These are phyloP conservation scores for Solanum lignicaule DNA, from an alignment of 257 asterid genomes.

Conservation along the genomic window DNA sequence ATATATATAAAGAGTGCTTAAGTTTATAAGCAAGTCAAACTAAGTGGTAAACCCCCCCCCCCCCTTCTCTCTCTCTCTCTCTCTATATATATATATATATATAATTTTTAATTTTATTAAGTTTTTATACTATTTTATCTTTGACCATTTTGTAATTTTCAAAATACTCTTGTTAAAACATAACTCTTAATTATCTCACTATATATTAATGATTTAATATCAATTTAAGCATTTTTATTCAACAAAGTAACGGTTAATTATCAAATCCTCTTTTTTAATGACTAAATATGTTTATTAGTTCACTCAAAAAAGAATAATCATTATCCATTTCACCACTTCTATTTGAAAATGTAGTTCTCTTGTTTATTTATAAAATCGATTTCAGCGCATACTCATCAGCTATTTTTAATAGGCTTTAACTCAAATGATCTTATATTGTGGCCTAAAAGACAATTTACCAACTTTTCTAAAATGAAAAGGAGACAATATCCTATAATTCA, in stretches of 20 bases:
- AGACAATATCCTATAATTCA: background rate
- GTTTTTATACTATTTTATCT: too few species aligned
- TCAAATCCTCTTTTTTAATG: background rate
- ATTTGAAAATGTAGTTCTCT: background rate
- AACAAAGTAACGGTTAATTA: too few species aligned
- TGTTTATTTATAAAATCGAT: background rate
- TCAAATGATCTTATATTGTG: background rate
- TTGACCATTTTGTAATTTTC: background rate
- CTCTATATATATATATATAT: too few species aligned
- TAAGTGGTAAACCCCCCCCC: background rate
- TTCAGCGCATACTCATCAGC: accelerated
- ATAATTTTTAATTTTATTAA: too few species aligned
- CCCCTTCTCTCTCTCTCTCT: too few species aligned
- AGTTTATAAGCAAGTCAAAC: background rate
- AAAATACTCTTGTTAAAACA: background rate
- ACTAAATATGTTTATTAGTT: too few species aligned
- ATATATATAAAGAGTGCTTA: background rate
- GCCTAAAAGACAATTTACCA: background rate
- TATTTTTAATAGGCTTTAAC: background rate
- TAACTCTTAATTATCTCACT: background rate
- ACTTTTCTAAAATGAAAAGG: background rate
- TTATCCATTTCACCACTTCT: too few species aligned
- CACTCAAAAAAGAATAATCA: background rate
- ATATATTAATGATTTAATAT: background rate
- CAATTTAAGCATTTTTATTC: too few species aligned